These are phyloP conservation scores for Blastobotrys persicus DNA, from an alignment of 1,139 yeast species.

Conservation along the genomic window DNA sequence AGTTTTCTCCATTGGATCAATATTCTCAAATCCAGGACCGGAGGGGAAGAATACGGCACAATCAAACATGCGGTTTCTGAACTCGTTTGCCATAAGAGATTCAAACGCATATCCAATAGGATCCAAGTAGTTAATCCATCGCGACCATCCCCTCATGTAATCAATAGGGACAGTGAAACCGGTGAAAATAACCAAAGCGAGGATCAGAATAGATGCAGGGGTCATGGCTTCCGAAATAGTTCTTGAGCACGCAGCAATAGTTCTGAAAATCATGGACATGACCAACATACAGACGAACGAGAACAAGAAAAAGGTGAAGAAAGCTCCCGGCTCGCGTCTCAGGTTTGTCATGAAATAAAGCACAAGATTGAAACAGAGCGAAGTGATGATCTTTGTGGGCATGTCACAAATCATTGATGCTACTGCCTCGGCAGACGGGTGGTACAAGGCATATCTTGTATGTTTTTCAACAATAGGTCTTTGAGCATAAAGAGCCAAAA, in stretches of 20 bases:
- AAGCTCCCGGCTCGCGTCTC: constrained; percentile 62
- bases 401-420: constrained; percentile 67
- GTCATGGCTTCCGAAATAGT: constrained; percentile 68
- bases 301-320: constrained; percentile 63
- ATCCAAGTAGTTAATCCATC: constrained; percentile 73
- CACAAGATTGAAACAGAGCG: constrained; percentile 58
- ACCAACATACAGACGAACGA: constrained; percentile 54
- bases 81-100: constrained; percentile 64
- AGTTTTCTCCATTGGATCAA: constrained; percentile 45
- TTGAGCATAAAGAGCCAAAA: constrained; percentile 66
- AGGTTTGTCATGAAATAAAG: constrained; percentile 68
- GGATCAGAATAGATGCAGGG: constrained; percentile 62
- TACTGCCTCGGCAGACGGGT: constrained; percentile 74
- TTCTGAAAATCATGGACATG: constrained; percentile 71
- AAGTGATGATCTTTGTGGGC: constrained; percentile 58
- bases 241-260: constrained; percentile 63
- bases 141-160: constrained; percentile 71
- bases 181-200: constrained; percentile 65
- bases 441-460: constrained; percentile 68
- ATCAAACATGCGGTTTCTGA: constrained; percentile 44
- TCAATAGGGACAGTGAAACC: constrained; percentile 72
- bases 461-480: constrained; percentile 81
- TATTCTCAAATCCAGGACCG: constrained; percentile 46
- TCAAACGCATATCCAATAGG: constrained; percentile 72
- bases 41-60: constrained; percentile 53